Evolutionary conservation across 192 early-diverging fungal genomes (phyloP), one percentile per base, ranked within the genome.

Genomic region (Coemansia sp.): DNA sequence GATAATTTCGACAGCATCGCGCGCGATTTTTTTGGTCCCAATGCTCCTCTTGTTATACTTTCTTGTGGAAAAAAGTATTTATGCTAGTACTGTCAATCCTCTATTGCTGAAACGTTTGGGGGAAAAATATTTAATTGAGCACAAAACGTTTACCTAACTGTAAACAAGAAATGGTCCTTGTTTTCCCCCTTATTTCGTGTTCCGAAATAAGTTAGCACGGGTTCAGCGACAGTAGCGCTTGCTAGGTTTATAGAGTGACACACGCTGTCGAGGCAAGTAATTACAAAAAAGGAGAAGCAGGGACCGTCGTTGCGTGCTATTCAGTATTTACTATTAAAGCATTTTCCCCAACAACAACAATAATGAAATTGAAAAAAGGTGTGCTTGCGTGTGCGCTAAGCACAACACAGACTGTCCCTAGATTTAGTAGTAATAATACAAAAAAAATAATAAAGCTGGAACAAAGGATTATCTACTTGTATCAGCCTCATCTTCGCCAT

Each of bases 91-190:
- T 46, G 15, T 13, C 4, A 11, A 16, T 55, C 11, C 24, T 29
- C 29, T 29, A 5, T 15, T 31, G 27, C 54, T 55, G 13, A 29
- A 55, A 55, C 54, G 54, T 55, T 61, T 61, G 29, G 29, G 38
- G 7, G 27, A 27, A 27, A 38, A n/a, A 29, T 29, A 29, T 29
- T 61, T 61, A 24, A 10, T 18, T 18, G 36, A 36, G 59, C 29
- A n/a, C 33, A 38, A 60, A 61, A 36, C 27, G 27, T 59, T 59
- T 13, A 59, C 20, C 29, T 5, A 31, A 61, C 27, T 18, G 34
- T 61, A 34, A 34, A 61, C 31, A 36, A n/a, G 18, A 34, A 61
- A 18, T 18, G 55, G 55, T 61, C 59, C 59, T 36, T 61, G 34
- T 40, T 38, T 61, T 15, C 54, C 24, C 27, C 5, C 3, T 13